Percentiles rank a stretch among this genome's conserved stretches.
Conservation (phyloP, 495 filamentous ascomycete species). For the Extremus antarcticus region DNA sequence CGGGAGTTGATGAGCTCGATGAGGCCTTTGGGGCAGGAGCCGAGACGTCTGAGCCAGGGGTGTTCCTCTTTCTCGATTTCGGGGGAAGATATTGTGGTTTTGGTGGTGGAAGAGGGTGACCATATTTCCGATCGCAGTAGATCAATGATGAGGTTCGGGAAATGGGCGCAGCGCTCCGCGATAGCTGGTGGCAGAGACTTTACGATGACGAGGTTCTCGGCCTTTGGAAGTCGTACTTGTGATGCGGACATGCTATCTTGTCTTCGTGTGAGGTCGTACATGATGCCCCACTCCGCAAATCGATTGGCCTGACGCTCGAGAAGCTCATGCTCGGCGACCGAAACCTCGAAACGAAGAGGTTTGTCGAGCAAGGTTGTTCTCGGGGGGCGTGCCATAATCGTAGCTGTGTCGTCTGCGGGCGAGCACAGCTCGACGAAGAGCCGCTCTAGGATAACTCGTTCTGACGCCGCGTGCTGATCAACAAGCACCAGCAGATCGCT, state of each 20-base stretch:
- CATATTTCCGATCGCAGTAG: conserved; percentile 68
- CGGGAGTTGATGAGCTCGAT: conserved; percentile 80
- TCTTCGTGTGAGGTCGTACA: conserved; percentile 37
- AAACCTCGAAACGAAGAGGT: conserved; percentile 51
- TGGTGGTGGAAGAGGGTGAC: conserved; percentile 18
- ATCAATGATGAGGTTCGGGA: conserved; percentile 57
- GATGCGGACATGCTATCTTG: conserved; percentile 2
- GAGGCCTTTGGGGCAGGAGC: conserved; percentile 64
- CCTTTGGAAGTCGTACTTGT: conserved; percentile 8
- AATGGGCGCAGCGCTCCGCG: conserved; percentile 59
- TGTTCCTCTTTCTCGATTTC: background rate
- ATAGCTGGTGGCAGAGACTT: conserved; percentile 57
- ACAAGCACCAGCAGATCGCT: conserved; percentile 54
- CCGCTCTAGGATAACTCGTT: conserved; percentile 68
- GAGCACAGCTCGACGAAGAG: conserved; percentile 47
- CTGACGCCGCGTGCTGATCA: conserved; percentile 93
- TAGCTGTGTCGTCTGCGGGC: background rate
- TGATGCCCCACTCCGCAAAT: conserved; percentile 64
- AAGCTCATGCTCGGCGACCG: conserved; percentile 44
- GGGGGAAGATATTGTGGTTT: background rate
- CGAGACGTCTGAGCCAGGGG: conserved; percentile 48
- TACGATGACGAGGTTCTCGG: conserved; percentile 35
- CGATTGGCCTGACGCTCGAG: conserved; percentile 43
- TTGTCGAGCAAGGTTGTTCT: conserved; percentile 31
- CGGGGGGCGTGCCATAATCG: conserved; percentile 14